Evolutionary conservation across 2,329 filamentous ascomycete species (phyloP), one percentile per base, ranked within the genome.

Genomic region (Ophiostoma tasmaniense): DNA sequence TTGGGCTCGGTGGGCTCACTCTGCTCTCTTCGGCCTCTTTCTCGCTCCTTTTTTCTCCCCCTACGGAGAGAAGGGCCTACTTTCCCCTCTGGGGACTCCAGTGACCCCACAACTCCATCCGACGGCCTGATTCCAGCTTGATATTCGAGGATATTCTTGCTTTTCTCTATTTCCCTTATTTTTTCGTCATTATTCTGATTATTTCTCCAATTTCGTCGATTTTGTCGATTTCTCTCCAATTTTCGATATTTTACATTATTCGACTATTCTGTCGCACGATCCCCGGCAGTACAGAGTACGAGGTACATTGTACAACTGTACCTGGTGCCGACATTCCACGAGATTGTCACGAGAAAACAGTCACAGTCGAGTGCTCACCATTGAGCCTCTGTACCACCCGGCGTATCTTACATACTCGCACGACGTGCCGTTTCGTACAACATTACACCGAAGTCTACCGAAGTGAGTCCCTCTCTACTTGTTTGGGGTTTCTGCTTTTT

Each of bases 1-100:
- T 65, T 65, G 64, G 37, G 13, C 62, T 65, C 35, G 62, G 33
- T 64, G 62, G 62, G 22, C 62, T 64, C 61, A 37, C 37, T 14
- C 37, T 39, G 10, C 30, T 65, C 10, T 37, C 64, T 25, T 65
- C 64, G 64, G 64, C 64, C 64, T 65, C 64, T 42, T 65, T 65
- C 64, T 65, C 64, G 64, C 64, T 65, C 64, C 64, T 65, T 65
- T 39, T 65, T 39, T 39, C 30, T 65, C 37, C 22, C 64, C n/a
- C 64, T 25, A 64, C 33, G 64, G 64, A 65, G 62, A 64, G 64
- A 65, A 65, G 64, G 64, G 64, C 64, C 64, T 65, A 65, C 64
- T 65, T 22, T 64, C 64, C 64, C 37, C 35, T 65, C 64, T 65
- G 64, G 33, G 35, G 64, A 65, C 37, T 28, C 37, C n/a, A 61